Evolutionary conservation across 2,329 filamentous ascomycete genomes (phyloP).

Genomic region (Diaporthe ampelina): DNA sequence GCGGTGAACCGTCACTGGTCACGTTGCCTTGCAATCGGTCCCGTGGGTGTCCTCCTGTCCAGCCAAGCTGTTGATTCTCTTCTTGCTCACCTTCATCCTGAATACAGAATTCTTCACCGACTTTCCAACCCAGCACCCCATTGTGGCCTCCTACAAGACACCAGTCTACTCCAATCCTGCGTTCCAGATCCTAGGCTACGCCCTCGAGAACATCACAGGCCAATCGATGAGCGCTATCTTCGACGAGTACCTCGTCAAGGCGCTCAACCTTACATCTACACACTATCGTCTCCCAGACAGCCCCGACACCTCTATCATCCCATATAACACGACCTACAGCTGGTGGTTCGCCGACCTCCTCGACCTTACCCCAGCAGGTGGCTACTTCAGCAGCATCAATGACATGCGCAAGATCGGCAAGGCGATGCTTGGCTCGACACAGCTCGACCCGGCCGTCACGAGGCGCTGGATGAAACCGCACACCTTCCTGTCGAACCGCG

Average conservation of each 20-base stretch:
- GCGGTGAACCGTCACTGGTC: constrained; percentile 36
- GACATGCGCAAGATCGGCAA: constrained; percentile 60
- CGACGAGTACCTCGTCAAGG: constrained; percentile 48
- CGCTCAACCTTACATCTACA: constrained; percentile 50
- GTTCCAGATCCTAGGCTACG: constrained; percentile 54
- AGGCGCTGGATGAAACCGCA: constrained; percentile 61
- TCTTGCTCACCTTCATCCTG: background rate
- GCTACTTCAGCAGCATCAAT: constrained; percentile 58
- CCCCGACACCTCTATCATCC: constrained; percentile 43
- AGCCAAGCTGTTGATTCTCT: background rate
- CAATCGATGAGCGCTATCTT: constrained; percentile 48
- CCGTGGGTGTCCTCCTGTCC: background rate
- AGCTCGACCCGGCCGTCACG: constrained; percentile 53
- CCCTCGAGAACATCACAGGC: constrained; percentile 56
- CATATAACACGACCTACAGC: constrained; percentile 40
- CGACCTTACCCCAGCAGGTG: constrained; percentile 51
- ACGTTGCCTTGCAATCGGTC: constrained; percentile 39
- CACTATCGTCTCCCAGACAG: constrained; percentile 44
- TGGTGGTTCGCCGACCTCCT: constrained; percentile 47
- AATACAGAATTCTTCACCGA: constrained; percentile 44
- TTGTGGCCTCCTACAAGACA: constrained; percentile 50
- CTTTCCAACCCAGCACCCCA: constrained; percentile 49
- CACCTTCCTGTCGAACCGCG: constrained; percentile 53
- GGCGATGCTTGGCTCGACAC: constrained; percentile 55
- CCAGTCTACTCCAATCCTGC: constrained; percentile 56